A percentile compares a stretch with the other conserved stretches of the same genome.
Evolutionary conservation across 2,329 filamentous ascomycete species (phyloP).

Genomic region (Lojkania enalia): DNA sequence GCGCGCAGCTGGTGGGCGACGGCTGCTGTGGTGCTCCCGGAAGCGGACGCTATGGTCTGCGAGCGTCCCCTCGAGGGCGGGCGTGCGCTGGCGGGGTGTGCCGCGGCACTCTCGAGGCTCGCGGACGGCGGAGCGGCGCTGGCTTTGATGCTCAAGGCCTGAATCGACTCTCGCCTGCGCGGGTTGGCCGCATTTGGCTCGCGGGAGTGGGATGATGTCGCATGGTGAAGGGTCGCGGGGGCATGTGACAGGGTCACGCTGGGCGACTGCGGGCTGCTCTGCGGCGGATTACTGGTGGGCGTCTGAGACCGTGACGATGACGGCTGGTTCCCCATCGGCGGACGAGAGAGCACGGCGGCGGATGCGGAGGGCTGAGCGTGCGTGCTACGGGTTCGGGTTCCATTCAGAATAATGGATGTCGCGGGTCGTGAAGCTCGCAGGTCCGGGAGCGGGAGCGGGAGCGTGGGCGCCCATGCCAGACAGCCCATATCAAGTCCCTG

Average conservation of each 20-base stretch:
- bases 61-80: constrained; percentile 35
- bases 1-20: constrained; percentile 35
- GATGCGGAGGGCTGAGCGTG: constrained; percentile 3
- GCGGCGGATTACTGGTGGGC: constrained; percentile 20
- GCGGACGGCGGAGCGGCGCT: constrained; percentile 44
- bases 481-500: no score
- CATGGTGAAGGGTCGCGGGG: constrained; percentile 6
- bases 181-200: constrained; percentile 20
- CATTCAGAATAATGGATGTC: no score
- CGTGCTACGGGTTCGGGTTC: neutral
- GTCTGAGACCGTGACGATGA: constrained; percentile 28
- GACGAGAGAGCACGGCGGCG: constrained; percentile 1
- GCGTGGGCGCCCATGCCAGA: neutral
- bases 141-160: constrained; percentile 43
- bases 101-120: constrained; percentile 42
- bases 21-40: constrained; percentile 20
- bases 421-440: no score
- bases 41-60: constrained; percentile 20
- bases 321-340: constrained; percentile 42
- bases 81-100: constrained; percentile 25
- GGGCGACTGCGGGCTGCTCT: constrained; percentile 19
- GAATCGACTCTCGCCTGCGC: constrained; percentile 46
- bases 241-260: constrained; percentile 29
- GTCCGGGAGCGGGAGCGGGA: no score
- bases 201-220: constrained; percentile 6